A percentile compares a stretch with the other conserved stretches of the same genome.
Conservation (phyloP, 345 rosid genomes). For the Eucalyptus sp. region DNA sequence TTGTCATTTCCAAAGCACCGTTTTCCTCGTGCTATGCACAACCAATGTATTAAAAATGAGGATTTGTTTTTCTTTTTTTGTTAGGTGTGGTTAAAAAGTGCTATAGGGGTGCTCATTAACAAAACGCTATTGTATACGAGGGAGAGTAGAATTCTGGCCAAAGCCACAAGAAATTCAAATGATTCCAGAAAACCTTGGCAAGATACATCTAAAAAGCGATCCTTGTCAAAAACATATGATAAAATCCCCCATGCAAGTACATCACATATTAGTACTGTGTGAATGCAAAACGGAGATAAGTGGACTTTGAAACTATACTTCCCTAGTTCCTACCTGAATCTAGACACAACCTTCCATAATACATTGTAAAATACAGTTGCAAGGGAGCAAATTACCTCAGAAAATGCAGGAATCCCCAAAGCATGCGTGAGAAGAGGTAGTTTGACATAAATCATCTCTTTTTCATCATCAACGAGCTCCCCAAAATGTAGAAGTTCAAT, state of each 20-base stretch:
- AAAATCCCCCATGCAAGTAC: not conserved
- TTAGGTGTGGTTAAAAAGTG: not conserved
- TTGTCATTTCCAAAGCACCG: not conserved
- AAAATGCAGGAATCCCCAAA: conserved; percentile 69
- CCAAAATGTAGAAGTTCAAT: conserved; percentile 64
- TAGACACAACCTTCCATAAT: not conserved
- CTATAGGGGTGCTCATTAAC: not conserved
- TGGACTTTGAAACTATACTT: not conserved
- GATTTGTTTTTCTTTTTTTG: not conserved
- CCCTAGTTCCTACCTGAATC: not conserved
- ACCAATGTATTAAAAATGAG: not conserved
- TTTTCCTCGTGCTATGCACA: not conserved
- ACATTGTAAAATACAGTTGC: not conserved
- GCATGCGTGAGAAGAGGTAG: conserved; percentile 40
- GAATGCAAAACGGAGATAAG: not conserved
- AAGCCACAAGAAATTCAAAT: not conserved
- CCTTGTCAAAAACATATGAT: not conserved
- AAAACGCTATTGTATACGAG: not conserved
- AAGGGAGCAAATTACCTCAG: conserved; percentile 35
- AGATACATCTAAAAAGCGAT: not conserved
- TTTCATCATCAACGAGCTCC: conserved; percentile 26
- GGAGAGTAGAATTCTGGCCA: not conserved
- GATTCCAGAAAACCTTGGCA: not conserved
- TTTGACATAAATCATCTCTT: conserved; percentile 37
- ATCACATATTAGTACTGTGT: not conserved